Evolutionary conservation across 371 early-diverging fungal species (phyloP).

Genomic region (Rhizopus microsporus): DNA sequence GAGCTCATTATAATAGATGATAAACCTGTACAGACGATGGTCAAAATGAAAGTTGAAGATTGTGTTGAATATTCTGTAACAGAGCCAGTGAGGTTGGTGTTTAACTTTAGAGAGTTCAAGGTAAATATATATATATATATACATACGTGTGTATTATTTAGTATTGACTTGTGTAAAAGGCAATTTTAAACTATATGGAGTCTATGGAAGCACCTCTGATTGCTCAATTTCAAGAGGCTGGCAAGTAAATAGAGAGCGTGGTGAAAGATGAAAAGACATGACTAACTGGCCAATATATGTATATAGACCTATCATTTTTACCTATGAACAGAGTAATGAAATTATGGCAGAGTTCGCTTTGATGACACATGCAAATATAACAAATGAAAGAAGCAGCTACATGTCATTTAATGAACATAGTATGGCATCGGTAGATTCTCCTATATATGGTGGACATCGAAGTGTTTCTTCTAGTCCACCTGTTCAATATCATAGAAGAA

Average conservation of each 20-base stretch:
- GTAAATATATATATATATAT: not conserved
- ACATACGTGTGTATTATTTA: too few relatives aligned
- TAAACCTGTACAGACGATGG: slow-evolving; percentile 9
- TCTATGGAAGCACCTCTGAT: slow-evolving; percentile 6
- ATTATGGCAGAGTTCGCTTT: slow-evolving; percentile 1
- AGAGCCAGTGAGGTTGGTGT: slow-evolving; percentile 5
- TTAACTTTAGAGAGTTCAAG: slow-evolving; percentile 21
- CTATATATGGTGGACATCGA: not conserved
- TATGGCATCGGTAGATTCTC: not conserved
- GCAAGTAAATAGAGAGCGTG: slow-evolving; percentile 11
- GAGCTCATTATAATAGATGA: not conserved
- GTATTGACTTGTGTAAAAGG: not conserved
- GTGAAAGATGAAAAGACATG: not conserved
- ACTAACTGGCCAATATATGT: not conserved
- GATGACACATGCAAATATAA: not conserved
- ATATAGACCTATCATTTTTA: not conserved
- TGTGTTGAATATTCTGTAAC: slow-evolving; percentile 6
- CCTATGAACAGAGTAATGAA: not conserved
- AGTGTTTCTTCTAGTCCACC: not conserved
- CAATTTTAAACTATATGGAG: slow-evolving; percentile 11
- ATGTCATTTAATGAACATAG: slow-evolving; percentile 1
- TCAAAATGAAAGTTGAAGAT: not conserved
- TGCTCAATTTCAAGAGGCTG: slow-evolving; percentile 14
- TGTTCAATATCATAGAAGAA: not conserved
- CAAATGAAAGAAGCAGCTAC: not conserved